Conservation (phyloP, 2,329 filamentous ascomycete species). For the Coniochaeta sp. region DNA sequence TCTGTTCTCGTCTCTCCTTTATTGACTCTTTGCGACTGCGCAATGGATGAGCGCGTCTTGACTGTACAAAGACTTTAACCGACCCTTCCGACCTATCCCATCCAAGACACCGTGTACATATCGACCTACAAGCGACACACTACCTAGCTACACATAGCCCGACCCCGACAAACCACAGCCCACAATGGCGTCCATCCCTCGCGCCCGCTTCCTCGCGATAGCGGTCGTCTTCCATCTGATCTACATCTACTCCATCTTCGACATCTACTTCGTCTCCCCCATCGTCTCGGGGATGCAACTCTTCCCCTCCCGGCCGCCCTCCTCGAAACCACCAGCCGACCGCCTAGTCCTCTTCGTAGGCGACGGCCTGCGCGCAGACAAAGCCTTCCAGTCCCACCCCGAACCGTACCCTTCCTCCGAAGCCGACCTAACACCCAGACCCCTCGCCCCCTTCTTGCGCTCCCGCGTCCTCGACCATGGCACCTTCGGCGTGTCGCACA, state of each 20-base stretch:
- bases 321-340: constrained; percentile 70
- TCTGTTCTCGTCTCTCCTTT: not conserved
- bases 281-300: constrained; percentile 93
- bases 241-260: constrained; percentile 94
- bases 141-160: not conserved
- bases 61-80: not conserved
- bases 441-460: constrained; percentile 84
- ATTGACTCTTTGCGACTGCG: not conserved
- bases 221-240: constrained; percentile 89
- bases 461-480: constrained; percentile 82
- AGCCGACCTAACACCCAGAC: constrained; percentile 61
- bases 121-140: not conserved
- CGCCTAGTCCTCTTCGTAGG: constrained; percentile 91
- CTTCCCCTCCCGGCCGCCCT: constrained; percentile 55
- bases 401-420: constrained; percentile 70
- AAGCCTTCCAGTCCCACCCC: constrained; percentile 89
- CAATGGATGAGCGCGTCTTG: not conserved
- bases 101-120: not conserved
- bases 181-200: constrained; percentile 49
- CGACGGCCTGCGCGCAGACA: constrained; percentile 95
- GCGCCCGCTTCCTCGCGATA: constrained; percentile 78
- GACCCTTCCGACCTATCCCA: not conserved
- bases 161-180: not conserved
- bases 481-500: constrained; percentile 96
- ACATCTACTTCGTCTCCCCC: constrained; percentile 97